Evolutionary conservation across 1,139 yeast species (phyloP).

Genomic region (Suhomyces coccinellae): DNA sequence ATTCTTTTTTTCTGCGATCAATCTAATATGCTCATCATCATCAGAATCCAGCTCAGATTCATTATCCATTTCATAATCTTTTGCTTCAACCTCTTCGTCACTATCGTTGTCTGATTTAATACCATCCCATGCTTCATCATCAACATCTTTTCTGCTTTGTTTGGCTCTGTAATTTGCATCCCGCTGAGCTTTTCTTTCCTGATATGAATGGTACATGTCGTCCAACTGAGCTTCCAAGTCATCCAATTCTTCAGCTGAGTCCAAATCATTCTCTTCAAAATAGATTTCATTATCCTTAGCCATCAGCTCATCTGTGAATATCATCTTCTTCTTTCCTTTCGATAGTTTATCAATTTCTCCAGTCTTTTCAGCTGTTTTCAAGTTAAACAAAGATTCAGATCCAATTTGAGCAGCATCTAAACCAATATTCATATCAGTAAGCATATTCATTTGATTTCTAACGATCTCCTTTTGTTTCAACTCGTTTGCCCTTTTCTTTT

Average conservation of each 20-base stretch:
- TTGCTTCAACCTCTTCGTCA: constrained; percentile 41
- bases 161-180: constrained; percentile 82
- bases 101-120: constrained; percentile 48
- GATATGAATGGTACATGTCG: constrained; percentile 74
- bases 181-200: constrained; percentile 71
- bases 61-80: constrained; percentile 47
- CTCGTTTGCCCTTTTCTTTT: constrained; percentile 80
- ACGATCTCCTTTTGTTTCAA: constrained; percentile 81
- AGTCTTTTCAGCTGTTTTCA: constrained; percentile 80
- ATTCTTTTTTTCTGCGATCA: constrained; percentile 55
- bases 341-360: constrained; percentile 75
- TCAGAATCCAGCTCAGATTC: constrained; percentile 54
- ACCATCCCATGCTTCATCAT: constrained; percentile 88
- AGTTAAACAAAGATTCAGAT: constrained; percentile 76
- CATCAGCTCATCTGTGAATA: constrained; percentile 57
- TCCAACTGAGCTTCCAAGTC: constrained; percentile 80
- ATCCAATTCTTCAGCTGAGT: constrained; percentile 62
- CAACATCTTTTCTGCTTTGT: constrained; percentile 75
- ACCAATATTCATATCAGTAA: constrained; percentile 91
- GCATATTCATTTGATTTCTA: constrained; percentile 95
- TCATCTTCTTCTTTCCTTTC: constrained; percentile 80
- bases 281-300: constrained; percentile 57
- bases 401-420: constrained; percentile 87
- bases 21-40: constrained; percentile 72
- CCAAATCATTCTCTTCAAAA: constrained; percentile 44